phyloP scores from a whole-genome alignment of 768 basidiomycete genomes.

The Trametes meyenii region DNA sequence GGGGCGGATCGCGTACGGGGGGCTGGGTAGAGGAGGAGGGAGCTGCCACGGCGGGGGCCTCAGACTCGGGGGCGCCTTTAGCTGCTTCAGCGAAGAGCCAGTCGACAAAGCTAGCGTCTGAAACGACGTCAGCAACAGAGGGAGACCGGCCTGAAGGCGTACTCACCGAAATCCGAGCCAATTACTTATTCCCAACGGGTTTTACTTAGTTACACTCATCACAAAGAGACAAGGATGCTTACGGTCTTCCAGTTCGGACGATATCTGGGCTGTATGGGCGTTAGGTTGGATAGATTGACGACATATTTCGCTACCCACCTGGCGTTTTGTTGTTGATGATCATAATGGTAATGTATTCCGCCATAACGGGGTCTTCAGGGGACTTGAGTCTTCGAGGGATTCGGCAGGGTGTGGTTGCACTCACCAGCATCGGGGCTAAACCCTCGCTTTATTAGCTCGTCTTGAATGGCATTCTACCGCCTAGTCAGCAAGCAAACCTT shows the following conservation, averaged over 20 bases:
- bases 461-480: constrained; percentile 71
- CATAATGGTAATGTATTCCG: constrained; percentile 95
- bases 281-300: not conserved
- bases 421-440: constrained; percentile 77
- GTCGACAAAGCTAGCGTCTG: constrained; percentile 83
- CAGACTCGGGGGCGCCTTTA: constrained; percentile 63
- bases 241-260: constrained; percentile 22
- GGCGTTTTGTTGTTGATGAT: constrained; percentile 89
- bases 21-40: constrained; percentile 37
- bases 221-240: not conserved
- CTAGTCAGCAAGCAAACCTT: constrained; percentile 13
- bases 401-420: constrained; percentile 26
- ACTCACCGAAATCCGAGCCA: constrained; percentile 79
- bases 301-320: constrained; percentile 45
- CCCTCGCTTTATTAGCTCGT: constrained; percentile 75
- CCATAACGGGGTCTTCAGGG: constrained; percentile 80
- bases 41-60: constrained; percentile 35
- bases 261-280: constrained; percentile 19
- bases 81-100: constrained; percentile 86
- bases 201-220: not conserved
- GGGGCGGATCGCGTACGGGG: constrained; percentile 34
- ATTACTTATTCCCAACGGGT: constrained; percentile 48
- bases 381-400: not conserved
- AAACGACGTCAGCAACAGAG: constrained; percentile 22
- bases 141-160: constrained; percentile 4